phyloP scores from a whole-genome alignment of 495 filamentous ascomycete species.

The Podospora sp. region DNA sequence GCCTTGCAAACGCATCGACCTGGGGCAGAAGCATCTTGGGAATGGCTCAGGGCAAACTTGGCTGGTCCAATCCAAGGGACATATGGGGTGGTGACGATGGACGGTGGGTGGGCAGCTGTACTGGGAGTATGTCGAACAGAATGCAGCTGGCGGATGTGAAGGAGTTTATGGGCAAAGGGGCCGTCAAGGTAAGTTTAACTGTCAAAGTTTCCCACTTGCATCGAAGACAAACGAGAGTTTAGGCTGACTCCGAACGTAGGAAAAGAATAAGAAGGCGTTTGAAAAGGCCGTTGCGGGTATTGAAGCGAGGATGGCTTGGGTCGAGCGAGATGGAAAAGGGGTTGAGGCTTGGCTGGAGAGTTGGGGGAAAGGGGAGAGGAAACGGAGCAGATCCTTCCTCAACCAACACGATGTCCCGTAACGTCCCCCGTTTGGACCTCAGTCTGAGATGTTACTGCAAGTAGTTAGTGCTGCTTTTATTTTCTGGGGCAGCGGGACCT shows the following conservation, averaged over 20 bases:
- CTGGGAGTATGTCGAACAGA: background rate
- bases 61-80: background rate
- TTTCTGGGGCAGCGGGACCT: too few species aligned
- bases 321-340: constrained; percentile 1
- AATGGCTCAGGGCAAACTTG: background rate
- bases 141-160: background rate
- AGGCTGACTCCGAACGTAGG: background rate
- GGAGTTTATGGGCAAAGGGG: background rate
- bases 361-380: too few species aligned
- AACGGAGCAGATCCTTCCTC: too few species aligned
- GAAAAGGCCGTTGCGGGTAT: background rate
- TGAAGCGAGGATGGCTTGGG: constrained; percentile 1
- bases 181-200: background rate
- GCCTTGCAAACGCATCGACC: background rate
- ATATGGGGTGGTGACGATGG: background rate
- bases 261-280: background rate
- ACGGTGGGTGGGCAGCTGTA: background rate
- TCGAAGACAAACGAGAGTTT: background rate
- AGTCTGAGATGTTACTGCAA: too few species aligned
- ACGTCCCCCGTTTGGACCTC: too few species aligned
- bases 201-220: too few species aligned
- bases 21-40: background rate
- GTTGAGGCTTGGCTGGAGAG: background rate
- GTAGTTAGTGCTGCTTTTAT: too few species aligned
- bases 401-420: too few species aligned